phyloP scores from a whole-genome alignment of 2,329 filamentous ascomycete species.

The Epichloe elymi region DNA sequence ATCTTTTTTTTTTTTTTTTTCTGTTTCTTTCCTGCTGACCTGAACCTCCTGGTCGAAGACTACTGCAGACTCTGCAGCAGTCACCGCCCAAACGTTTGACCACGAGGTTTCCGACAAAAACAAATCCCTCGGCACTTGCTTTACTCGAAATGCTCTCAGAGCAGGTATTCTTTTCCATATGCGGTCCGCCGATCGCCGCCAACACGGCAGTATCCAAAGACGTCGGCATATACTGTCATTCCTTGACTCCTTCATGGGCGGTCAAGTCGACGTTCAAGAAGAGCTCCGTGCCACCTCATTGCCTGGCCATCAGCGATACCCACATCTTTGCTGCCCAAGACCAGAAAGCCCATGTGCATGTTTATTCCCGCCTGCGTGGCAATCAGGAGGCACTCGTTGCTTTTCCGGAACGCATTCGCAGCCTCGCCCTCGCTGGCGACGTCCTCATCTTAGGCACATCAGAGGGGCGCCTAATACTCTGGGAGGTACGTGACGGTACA shows the following conservation, averaged over 20 bases:
- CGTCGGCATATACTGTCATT: conserved; percentile 75
- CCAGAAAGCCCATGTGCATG: conserved; percentile 84
- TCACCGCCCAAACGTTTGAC: not conserved
- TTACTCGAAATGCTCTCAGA: conserved; percentile 39
- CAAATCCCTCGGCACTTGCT: not conserved
- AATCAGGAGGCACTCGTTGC: conserved; percentile 82
- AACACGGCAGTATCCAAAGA: conserved; percentile 60
- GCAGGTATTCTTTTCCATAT: conserved; percentile 45
- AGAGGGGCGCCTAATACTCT: conserved; percentile 75
- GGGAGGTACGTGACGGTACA: conserved; percentile 56
- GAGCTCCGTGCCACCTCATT: conserved; percentile 66
- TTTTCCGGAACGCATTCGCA: conserved; percentile 76
- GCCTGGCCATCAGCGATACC: conserved; percentile 63
- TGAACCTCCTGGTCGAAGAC: not conserved
- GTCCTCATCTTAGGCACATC: conserved; percentile 70
- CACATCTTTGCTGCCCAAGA: conserved; percentile 88
- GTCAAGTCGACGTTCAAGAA: conserved; percentile 80
- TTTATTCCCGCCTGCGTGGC: conserved; percentile 72
- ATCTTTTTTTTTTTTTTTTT: not conserved
- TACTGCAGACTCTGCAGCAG: not conserved
- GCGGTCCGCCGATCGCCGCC: conserved; percentile 43
- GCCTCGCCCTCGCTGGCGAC: conserved; percentile 57
- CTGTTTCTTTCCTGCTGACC: not conserved
- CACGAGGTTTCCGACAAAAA: not conserved
- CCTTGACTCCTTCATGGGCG: conserved; percentile 64